Conservation (phyloP, 805 yeast genomes). For the Candida vaughaniae region DNA sequence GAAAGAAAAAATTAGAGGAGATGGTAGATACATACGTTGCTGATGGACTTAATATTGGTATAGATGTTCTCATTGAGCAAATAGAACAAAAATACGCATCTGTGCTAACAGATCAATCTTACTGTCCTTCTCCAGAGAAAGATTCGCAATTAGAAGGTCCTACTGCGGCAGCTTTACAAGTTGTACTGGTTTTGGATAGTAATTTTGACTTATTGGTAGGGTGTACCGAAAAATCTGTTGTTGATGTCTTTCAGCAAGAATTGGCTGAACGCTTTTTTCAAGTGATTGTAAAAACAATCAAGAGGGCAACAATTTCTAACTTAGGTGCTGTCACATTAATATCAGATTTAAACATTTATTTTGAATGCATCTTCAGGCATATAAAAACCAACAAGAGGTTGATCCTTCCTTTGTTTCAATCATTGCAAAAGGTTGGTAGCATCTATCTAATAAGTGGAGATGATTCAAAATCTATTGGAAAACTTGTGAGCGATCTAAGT, state of each 20-base stretch:
- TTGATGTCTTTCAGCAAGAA: constrained; percentile 93
- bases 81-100: constrained; percentile 52
- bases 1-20: constrained; percentile 78
- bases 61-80: constrained; percentile 82
- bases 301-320: constrained; percentile 66
- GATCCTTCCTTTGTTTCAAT: constrained; percentile 71
- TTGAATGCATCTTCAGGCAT: constrained; percentile 57
- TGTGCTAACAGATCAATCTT: constrained; percentile 47
- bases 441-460: constrained; percentile 67
- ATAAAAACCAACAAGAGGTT: constrained; percentile 60
- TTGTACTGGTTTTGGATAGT: constrained; percentile 59
- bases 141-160: constrained; percentile 28
- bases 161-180: constrained; percentile 63
- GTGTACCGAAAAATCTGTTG: constrained; percentile 80
- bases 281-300: constrained; percentile 71
- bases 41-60: constrained; percentile 88
- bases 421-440: constrained; percentile 83
- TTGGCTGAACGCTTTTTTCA: constrained; percentile 84
- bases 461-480: constrained; percentile 83
- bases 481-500: constrained; percentile 75
- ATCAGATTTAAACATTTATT: constrained; percentile 76
- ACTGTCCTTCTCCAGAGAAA: constrained; percentile 38
- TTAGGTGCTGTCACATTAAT: constrained; percentile 82
- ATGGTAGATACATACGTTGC: constrained; percentile 87
- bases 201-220: constrained; percentile 76